Conservation (phyloP, 768 basidiomycete genomes). For the Lactifluus hygrophoroides region DNA sequence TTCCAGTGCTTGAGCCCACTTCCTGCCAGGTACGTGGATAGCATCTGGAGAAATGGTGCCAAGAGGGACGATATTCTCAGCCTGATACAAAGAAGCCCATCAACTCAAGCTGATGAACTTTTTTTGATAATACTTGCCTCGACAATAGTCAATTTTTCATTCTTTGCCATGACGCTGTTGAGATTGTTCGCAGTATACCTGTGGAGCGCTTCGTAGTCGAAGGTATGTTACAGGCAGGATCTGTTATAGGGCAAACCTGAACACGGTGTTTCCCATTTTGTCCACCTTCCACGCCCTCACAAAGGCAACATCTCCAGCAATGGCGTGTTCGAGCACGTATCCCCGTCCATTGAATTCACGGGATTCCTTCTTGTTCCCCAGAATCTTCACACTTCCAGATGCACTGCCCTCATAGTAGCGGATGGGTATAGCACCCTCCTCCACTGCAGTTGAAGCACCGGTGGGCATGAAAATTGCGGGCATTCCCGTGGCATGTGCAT, state of each 20-base stretch:
- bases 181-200: conserved; percentile 89
- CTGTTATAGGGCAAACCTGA: conserved; percentile 45
- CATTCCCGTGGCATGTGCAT: too few species aligned
- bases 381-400: too few species aligned
- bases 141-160: conserved; percentile 83
- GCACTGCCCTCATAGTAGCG: too few species aligned
- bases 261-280: conserved; percentile 83
- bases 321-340: conserved; percentile 75
- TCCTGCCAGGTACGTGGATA: conserved; percentile 76
- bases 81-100: conserved; percentile 34
- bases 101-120: background rate
- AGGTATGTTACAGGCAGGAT: background rate
- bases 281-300: conserved; percentile 90
- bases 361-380: conserved; percentile 67
- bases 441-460: too few species aligned
- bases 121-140: conserved; percentile 44
- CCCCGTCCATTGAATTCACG: conserved; percentile 70
- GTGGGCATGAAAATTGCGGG: too few species aligned
- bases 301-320: conserved; percentile 77
- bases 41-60: conserved; percentile 74
- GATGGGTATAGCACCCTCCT: too few species aligned
- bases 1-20: too few species aligned
- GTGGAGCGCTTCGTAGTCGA: background rate
- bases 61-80: conserved; percentile 80
- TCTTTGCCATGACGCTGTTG: conserved; percentile 77